Evolutionary conservation across 305 asterid species (phyloP), one percentile per base, ranked within the genome.

Genomic region (Fraxinus velutina): DNA sequence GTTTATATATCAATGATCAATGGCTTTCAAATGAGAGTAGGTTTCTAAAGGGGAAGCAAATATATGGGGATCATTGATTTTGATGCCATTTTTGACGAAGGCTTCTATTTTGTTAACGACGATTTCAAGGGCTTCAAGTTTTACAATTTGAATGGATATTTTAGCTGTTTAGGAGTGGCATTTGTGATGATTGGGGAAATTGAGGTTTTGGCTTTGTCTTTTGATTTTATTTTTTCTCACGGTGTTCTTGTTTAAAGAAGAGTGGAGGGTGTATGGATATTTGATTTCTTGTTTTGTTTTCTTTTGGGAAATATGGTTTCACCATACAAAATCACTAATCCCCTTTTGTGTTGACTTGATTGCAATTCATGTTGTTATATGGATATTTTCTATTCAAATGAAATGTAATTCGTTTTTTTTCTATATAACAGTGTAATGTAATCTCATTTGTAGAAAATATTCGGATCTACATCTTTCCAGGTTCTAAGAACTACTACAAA

Each of bases 11-110:
- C 36, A 91, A 4, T 79, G 88, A 78, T 92, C 92, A 19, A 88
- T 50, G n/a, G 96, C 94, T 73, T 87, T 82, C 80, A 93, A 83
- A 4, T 82, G 89, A 88, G 83, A 90, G 88, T 97, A 93, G 73
- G 96, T 84, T 79, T 93, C 98, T 42, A 95, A 57, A 73, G 91
- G 96, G 22, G 97, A 91, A 21, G 99, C 92, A 66, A 90, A 95
- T 12, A 92, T 85, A 57, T 87, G 93, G 12, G 97, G 91, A 78
- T 95, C 96, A 10, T 87, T 8, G 57, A 93, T 85, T 13, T 77
- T 7, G 0, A 92, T 68, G 78, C 97, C 97, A 32, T 85, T 91
- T 73, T 92, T 78, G 0, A 88, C 71, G 5, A 93, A 86, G 85
- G 90, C 33, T 83, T 93, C 95, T 30, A 95, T 70, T 2, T 88